Conservation (phyloP, 2,329 filamentous ascomycete genomes). For the Fusarium ramigenum region DNA sequence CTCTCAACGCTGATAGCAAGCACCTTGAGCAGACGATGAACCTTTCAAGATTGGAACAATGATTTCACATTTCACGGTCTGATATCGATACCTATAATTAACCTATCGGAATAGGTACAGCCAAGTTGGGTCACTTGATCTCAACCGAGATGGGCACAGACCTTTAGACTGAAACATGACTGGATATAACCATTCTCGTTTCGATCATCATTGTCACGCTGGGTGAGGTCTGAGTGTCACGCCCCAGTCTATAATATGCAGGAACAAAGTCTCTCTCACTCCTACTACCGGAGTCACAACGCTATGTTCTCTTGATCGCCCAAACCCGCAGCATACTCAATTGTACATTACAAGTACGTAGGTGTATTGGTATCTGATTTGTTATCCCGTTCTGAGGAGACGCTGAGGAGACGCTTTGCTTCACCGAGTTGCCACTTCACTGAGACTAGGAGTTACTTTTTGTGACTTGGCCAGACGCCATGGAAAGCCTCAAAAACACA, state of each 20-base stretch:
- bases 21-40: background rate
- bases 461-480: background rate
- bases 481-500: background rate
- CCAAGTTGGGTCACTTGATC: background rate
- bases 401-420: background rate
- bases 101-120: background rate
- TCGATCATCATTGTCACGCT: background rate
- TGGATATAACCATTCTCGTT: background rate
- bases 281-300: background rate
- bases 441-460: background rate
- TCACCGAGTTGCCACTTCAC: background rate
- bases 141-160: background rate
- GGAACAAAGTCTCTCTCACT: slow-evolving; percentile 9
- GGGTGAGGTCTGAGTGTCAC: background rate
- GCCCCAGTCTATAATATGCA: slow-evolving; percentile 8
- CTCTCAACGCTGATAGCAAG: background rate
- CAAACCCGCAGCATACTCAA: background rate
- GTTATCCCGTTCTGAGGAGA: background rate
- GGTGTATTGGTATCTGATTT: background rate
- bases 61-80: background rate
- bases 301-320: background rate
- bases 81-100: background rate
- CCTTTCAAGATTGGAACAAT: background rate
- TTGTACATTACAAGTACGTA: background rate
- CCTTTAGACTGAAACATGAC: background rate